Evolutionary conservation across 169 alveolate species (phyloP).

Genomic region (Amoebophrya sp.): DNA sequence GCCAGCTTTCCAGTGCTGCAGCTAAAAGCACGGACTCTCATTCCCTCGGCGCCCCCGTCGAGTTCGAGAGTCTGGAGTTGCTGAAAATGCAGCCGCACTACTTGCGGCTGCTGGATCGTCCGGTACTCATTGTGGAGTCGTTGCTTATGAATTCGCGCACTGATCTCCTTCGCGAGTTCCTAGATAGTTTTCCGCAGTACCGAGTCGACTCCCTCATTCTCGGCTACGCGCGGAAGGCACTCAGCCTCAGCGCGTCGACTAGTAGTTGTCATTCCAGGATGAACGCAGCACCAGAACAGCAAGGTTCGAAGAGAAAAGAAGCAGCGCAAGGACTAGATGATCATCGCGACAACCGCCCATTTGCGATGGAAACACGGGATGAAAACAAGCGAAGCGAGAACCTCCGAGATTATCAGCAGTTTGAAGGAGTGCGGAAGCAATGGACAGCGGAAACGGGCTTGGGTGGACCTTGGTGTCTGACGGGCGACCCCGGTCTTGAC

Average conservation of each 20-base stretch:
- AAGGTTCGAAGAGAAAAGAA: not conserved
- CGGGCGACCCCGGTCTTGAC: slow-evolving; percentile 30
- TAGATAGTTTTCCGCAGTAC: slow-evolving; percentile 38
- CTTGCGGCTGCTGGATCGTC: slow-evolving; percentile 42
- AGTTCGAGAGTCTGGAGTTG: not conserved
- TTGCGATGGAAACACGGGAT: too few relatives aligned
- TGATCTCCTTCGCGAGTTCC: slow-evolving; percentile 36
- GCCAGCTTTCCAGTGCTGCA: not conserved
- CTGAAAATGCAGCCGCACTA: slow-evolving; percentile 31
- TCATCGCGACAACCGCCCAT: not conserved
- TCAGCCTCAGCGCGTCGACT: too few relatives aligned
- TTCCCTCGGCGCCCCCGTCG: not conserved
- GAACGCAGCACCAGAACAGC: slow-evolving; percentile 11
- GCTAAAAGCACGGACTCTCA: not conserved
- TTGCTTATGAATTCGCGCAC: slow-evolving; percentile 42
- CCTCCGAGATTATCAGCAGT: too few relatives aligned
- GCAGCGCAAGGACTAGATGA: not conserved
- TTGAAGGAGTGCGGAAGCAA: too few relatives aligned
- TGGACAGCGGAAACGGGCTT: too few relatives aligned
- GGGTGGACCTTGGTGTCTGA: slow-evolving; percentile 49
- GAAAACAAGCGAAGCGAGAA: too few relatives aligned
- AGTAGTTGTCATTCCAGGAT: too few relatives aligned
- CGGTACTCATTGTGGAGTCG: slow-evolving; percentile 41
- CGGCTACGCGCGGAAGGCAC: slow-evolving; percentile 40
- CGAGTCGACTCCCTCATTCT: slow-evolving; percentile 38